phyloP scores from a whole-genome alignment of 768 basidiomycete species.

The Kwoniella heveanensis region DNA sequence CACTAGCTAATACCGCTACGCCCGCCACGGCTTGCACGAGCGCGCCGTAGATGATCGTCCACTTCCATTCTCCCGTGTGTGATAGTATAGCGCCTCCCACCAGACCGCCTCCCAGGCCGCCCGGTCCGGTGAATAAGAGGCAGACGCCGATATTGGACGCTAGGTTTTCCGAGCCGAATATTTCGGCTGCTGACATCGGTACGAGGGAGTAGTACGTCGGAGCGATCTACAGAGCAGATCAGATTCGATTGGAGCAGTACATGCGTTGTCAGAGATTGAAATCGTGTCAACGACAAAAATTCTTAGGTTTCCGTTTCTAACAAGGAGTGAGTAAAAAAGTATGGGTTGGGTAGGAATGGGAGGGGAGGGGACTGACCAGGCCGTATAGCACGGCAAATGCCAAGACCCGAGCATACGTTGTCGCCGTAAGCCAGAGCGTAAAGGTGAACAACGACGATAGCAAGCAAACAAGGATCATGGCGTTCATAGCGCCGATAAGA shows the following conservation, averaged over 20 bases:
- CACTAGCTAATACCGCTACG: constrained; percentile 1
- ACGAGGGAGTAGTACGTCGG: constrained; percentile 30
- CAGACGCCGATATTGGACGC: constrained; percentile 35
- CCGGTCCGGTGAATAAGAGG: constrained; percentile 29
- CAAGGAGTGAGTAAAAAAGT: too few relatives aligned
- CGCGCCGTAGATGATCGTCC: constrained; percentile 15
- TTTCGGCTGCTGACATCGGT: constrained; percentile 28
- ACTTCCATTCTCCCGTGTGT: constrained; percentile 21
- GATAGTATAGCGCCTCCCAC: constrained; percentile 14
- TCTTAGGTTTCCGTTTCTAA: too few relatives aligned
- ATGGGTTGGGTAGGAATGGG: too few relatives aligned
- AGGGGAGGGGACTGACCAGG: constrained; percentile 16
- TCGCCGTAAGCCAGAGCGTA: constrained; percentile 38
- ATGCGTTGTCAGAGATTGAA: too few relatives aligned
- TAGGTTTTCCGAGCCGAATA: constrained; percentile 37
- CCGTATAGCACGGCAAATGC: constrained; percentile 40
- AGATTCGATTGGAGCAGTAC: too few relatives aligned
- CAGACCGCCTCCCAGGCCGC: constrained; percentile 10
- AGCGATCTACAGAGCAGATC: too few relatives aligned
- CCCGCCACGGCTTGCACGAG: constrained; percentile 15
- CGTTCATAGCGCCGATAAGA: constrained; percentile 41
- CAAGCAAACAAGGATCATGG: constrained; percentile 34
- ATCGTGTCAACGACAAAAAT: too few relatives aligned
- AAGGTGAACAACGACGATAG: constrained; percentile 31
- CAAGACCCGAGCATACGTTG: constrained; percentile 26